A percentile compares a stretch with the other conserved stretches of the same genome.
phyloP scores from a whole-genome alignment of 2,329 filamentous ascomycete species.

The Zymoseptoria brevis region DNA sequence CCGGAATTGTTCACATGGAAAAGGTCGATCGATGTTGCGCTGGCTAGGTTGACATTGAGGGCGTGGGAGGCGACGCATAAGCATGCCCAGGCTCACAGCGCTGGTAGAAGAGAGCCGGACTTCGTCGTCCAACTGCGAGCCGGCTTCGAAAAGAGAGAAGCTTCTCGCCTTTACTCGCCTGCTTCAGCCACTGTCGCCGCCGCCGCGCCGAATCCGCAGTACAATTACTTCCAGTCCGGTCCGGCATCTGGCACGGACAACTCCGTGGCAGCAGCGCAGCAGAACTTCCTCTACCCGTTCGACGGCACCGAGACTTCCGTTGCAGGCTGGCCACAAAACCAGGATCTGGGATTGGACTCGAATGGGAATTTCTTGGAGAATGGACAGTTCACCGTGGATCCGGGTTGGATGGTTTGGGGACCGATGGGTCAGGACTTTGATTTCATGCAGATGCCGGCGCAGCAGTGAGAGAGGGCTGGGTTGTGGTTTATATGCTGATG shows the following conservation, averaged over 20 bases:
- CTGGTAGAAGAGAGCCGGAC: background rate
- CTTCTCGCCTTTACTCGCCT: background rate
- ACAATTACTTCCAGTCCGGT: background rate
- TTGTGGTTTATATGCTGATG: background rate
- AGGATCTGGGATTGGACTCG: background rate
- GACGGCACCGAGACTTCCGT: background rate
- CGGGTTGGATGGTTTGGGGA: background rate
- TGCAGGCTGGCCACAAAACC: background rate
- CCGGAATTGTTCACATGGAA: slow-evolving; percentile 32
- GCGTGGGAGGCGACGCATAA: slow-evolving; percentile 34
- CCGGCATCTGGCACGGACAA: background rate
- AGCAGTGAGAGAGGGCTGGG: background rate
- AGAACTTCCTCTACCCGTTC: background rate
- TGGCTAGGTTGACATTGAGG: slow-evolving; percentile 37
- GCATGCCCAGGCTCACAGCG: background rate
- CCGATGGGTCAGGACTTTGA: background rate
- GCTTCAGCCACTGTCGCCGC: background rate
- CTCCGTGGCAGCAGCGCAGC: background rate
- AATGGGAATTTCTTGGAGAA: background rate
- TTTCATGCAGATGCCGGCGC: background rate
- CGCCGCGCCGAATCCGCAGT: background rate
- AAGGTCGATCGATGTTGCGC: slow-evolving; percentile 36
- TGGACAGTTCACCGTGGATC: background rate
- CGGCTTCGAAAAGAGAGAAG: slow-evolving; percentile 9
- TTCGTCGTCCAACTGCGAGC: background rate